phyloP scores from a whole-genome alignment of 257 asterid species.

The Thymus mandschuricus region DNA sequence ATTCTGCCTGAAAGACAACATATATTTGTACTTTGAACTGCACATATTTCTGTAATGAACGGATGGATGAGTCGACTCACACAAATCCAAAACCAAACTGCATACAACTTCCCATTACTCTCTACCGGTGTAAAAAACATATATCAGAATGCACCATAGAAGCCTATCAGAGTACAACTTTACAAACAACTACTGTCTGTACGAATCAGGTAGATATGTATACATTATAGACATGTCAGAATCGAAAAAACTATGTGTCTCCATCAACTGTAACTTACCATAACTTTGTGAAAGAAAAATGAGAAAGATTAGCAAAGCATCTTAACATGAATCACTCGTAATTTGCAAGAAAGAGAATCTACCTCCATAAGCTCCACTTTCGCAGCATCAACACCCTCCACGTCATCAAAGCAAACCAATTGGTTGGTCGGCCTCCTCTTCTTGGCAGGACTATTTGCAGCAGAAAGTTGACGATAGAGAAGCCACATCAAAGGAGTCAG shows the following conservation, averaged over 20 bases:
- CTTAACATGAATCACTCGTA: not conserved
- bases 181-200: not conserved
- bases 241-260: not conserved
- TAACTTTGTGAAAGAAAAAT: not conserved
- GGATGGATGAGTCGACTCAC: not conserved
- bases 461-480: slow-evolving; percentile 81
- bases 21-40: not conserved
- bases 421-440: slow-evolving; percentile 65
- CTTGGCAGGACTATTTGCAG: slow-evolving; percentile 86
- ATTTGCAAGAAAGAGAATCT: slow-evolving; percentile 18
- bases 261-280: not conserved
- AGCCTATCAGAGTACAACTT: not conserved
- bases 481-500: slow-evolving; percentile 91
- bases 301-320: not conserved
- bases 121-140: not conserved
- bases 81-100: slow-evolving; percentile 2
- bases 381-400: slow-evolving; percentile 93
- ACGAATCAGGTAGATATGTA: too few relatives aligned
- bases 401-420: slow-evolving; percentile 79
- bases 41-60: not conserved
- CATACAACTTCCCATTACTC: slow-evolving; percentile 10
- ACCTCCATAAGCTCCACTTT: slow-evolving; percentile 98
- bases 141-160: not conserved
- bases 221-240: not conserved
- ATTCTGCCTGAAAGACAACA: slow-evolving; percentile 2